phyloP scores from a whole-genome alignment of 2,329 filamentous ascomycete genomes.

The Nemania diffusa region DNA sequence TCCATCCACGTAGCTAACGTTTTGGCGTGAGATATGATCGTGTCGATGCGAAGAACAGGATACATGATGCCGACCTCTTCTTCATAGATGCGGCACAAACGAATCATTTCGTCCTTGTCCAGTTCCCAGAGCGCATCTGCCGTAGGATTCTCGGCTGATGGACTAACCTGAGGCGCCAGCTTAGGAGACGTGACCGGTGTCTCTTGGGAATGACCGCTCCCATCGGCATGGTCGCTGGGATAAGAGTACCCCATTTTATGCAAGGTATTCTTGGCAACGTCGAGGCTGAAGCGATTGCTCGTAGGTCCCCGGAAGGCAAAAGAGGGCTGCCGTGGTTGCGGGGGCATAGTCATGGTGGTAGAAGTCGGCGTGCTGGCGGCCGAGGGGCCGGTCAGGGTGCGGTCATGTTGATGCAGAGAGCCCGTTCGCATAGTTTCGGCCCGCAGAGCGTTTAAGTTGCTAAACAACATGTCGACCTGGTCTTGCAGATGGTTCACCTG shows the following conservation, averaged over 20 bases:
- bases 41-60: conserved; percentile 80
- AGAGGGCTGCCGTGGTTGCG: conserved; percentile 66
- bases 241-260: conserved; percentile 88
- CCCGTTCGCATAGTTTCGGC: conserved; percentile 57
- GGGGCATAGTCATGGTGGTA: conserved; percentile 56
- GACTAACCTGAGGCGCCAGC: conserved; percentile 52
- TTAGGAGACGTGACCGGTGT: conserved; percentile 50
- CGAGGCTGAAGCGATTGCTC: conserved; percentile 84
- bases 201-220: conserved; percentile 58
- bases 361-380: conserved; percentile 56
- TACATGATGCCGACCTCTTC: conserved; percentile 96
- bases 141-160: conserved; percentile 43
- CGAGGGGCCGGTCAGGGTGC: conserved; percentile 51
- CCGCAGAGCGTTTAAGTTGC: conserved; percentile 75
- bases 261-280: conserved; percentile 86
- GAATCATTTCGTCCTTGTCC: conserved; percentile 80
- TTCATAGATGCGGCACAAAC: conserved; percentile 82
- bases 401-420: conserved; percentile 51
- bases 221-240: conserved; percentile 70
- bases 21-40: conserved; percentile 75
- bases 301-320: conserved; percentile 89
- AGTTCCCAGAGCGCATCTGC: conserved; percentile 84
- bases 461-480: conserved; percentile 82
- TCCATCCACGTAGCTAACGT: conserved; percentile 79
- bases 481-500: conserved; percentile 82